A percentile compares a stretch with the other conserved stretches of the same genome.
These are phyloP conservation scores for Astragalus membranaceus DNA, from an alignment of 306 rosid species.

Conservation along the genomic window DNA sequence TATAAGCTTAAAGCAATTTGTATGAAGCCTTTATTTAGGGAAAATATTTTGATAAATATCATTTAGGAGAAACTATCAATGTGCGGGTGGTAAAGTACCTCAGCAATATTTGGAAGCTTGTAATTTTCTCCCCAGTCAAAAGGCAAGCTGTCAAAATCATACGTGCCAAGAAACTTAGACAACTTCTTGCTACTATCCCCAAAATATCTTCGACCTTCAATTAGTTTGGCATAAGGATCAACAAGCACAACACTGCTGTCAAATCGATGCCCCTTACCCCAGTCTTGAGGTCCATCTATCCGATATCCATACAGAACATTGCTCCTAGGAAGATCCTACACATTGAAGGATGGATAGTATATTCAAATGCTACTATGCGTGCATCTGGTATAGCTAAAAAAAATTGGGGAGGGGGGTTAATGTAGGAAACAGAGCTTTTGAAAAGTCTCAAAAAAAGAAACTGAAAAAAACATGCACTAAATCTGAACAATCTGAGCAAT, in stretches of 20 bases:
- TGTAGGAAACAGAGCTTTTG: background rate
- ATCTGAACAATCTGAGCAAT: background rate
- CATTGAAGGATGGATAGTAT: background rate
- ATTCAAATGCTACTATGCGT: background rate
- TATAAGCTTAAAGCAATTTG: constrained; percentile 11
- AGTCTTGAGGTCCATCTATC: constrained; percentile 73
- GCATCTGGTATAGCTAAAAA: background rate
- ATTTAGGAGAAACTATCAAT: background rate
- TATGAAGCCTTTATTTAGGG: constrained; percentile 14
- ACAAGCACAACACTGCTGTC: constrained; percentile 66
- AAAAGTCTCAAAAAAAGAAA: background rate
- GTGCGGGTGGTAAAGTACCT: constrained; percentile 47
- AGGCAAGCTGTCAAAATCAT: constrained; percentile 71
- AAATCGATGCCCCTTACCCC: constrained; percentile 89
- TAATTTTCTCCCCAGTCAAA: constrained; percentile 92
- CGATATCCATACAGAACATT: constrained; percentile 77
- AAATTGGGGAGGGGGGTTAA: background rate
- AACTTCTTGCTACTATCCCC: constrained; percentile 59
- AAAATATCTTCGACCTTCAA: constrained; percentile 80
- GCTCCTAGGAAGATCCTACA: constrained; percentile 74
- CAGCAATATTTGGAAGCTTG: constrained; percentile 78
- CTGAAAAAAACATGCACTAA: background rate
- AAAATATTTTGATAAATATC: constrained; percentile 14
- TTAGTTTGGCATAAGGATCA: constrained; percentile 91
- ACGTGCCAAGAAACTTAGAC: constrained; percentile 73